A percentile compares a stretch with the other conserved stretches of the same genome.
phyloP scores from a whole-genome alignment of 495 filamentous ascomycete species.

The Neurospora sp. region DNA sequence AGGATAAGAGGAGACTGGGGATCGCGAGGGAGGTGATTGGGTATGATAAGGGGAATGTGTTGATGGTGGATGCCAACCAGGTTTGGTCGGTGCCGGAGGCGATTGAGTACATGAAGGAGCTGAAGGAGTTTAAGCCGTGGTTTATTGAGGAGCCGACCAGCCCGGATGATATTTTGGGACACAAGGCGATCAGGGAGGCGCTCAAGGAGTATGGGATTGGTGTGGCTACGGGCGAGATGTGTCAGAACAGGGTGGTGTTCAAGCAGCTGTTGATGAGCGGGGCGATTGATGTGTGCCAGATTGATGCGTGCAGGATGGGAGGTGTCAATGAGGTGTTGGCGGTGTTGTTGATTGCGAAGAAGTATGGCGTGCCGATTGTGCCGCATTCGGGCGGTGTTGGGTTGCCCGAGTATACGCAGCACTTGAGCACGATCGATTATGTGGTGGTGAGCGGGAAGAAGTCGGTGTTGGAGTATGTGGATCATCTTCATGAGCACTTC shows the following conservation, averaged over 20 bases:
- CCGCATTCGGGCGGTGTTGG: slow-evolving; percentile 87
- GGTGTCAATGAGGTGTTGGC: slow-evolving; percentile 90
- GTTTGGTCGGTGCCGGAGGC: slow-evolving; percentile 90
- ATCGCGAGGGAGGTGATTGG: slow-evolving; percentile 80
- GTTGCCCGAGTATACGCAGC: slow-evolving; percentile 89
- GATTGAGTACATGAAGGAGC: slow-evolving; percentile 74
- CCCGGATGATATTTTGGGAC: slow-evolving; percentile 84
- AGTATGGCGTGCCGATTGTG: slow-evolving; percentile 74
- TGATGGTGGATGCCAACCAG: slow-evolving; percentile 96
- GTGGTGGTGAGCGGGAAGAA: slow-evolving; percentile 75
- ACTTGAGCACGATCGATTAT: slow-evolving; percentile 89
- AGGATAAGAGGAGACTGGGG: slow-evolving; percentile 55
- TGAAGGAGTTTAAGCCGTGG: slow-evolving; percentile 83
- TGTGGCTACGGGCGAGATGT: slow-evolving; percentile 94
- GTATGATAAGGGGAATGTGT: slow-evolving; percentile 73
- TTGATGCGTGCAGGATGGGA: slow-evolving; percentile 85
- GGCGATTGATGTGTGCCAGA: slow-evolving; percentile 81
- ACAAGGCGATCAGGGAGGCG: slow-evolving; percentile 74
- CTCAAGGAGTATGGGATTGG: slow-evolving; percentile 65
- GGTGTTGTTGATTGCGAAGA: slow-evolving; percentile 83
- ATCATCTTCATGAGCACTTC: slow-evolving; percentile 92
- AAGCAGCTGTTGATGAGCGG: slow-evolving; percentile 76
- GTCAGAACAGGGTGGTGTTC: slow-evolving; percentile 89
- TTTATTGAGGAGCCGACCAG: slow-evolving; percentile 97
- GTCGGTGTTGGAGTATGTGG: slow-evolving; percentile 82